Evolutionary conservation across 1,284 basidiomycete species (phyloP), one percentile per base, ranked within the genome.

Genomic region (Uromyces viciae-fabae): DNA sequence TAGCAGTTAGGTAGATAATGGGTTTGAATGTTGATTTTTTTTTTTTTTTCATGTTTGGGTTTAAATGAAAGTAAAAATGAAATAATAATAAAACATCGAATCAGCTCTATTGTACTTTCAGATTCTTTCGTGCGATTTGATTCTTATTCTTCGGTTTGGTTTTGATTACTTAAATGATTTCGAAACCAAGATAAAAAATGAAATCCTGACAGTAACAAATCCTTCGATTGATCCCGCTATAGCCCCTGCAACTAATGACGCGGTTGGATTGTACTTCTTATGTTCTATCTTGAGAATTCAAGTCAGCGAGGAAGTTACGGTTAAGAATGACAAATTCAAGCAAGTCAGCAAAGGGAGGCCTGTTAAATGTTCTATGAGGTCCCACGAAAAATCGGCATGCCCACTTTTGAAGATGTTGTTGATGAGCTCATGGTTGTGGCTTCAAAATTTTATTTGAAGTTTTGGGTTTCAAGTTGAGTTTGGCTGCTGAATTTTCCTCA

Each of bases 191-290:
- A 62, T 42, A 36, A 72, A 19, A 42, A 40, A 40, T 56, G 71
- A 79, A 86, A 87, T 56, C 9, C 58, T 73, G 49, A 68, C 72
- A 1, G 88, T 89, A 46, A 88, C 84, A 82, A 89, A 88, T 11
- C 89, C 94, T 88, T 98, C 96, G 72, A 98, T 89, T 2, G 92
- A 95, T 25, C 97, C 96, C 25, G 96, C 96, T 0, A 92, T 92
- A n/a, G 94, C 90, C 36, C 97, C 96, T 0, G 96, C 96, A 81
- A 94, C 87, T 82, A 96, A 86, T 9, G 84, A 64, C 38, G 76
- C 75, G 8, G 75, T 62, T 46, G 75, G 75, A 62, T 77, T 66
- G 11, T 60, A 5, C 17, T 19, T 25, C 17, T 72, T 72, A 9
- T 72, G 17, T 54, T n/a, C 69, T 33, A 33, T 36, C 69, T 72